Base-by-base conservation (phyloP, 208 protist genomes). In the Leishmania guyanensis region DNA sequence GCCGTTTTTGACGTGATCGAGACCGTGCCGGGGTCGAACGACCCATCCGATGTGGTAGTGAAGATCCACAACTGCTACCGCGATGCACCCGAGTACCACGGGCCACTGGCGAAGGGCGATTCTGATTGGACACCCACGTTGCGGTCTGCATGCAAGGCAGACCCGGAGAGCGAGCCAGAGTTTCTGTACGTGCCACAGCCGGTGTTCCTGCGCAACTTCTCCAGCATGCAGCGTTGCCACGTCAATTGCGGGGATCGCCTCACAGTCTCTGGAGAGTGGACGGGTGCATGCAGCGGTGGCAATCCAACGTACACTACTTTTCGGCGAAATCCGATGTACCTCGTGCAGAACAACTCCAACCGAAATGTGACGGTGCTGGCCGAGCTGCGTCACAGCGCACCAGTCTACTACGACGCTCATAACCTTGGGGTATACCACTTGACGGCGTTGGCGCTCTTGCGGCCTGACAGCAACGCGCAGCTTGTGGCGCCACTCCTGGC, bases 171-270 rank as follows among this genome's bases (percentile, higher is more conserved):
- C 17, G 86, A 94, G 46, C 73, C 53, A 1, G 88, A 93, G 60
- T 81, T 85, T 36, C 75, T 95, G 26, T 93, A 89, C 85, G 54
- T 95, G 70, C 91, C 91, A 14, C 84, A 92, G 12, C 91, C 91
- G n/a, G 82, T 81, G 17, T 95, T 95, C 53, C 80, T 95, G 56
- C 86, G 90, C 53, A 92, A 92, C 90, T 94, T 93, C 82, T 89
- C 87, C 20, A 94, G 90, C 79, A 84, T 94, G 79, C 88, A 92
- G 86, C 79, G 82, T 58, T 93, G 89, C 80, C 89, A 94, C 81
- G 93, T 96, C 81, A 93, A 93, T 79, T 96, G 91, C 80, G 92
- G 92, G 69, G 90, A 93, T 68, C 92, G 91, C 26, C 79, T 94
- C 58, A 96, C 84, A 0, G 77, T 86, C 36, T 65, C 78, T 3